These are phyloP conservation scores for Scleroderma bovista DNA, from an alignment of 768 basidiomycete genomes.

Conservation along the genomic window DNA sequence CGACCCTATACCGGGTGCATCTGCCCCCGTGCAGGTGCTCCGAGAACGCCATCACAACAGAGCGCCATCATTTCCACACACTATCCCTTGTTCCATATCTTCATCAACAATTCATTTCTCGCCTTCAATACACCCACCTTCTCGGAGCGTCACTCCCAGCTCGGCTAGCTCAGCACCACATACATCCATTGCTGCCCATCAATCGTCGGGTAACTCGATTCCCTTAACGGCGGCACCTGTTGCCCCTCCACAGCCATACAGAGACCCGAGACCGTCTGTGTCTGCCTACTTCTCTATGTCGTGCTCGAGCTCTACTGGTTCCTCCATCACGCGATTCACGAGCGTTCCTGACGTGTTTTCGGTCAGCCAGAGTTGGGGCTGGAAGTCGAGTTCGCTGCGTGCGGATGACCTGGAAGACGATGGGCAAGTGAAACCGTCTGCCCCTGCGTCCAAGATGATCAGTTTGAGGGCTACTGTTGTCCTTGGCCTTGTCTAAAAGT, in stretches of 20 bases:
- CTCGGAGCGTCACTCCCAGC: conserved; percentile 41
- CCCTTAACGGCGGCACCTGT: conserved; percentile 41
- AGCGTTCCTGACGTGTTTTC: conserved; percentile 84
- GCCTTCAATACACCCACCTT: conserved; percentile 40
- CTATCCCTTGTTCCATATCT: conserved; percentile 22
- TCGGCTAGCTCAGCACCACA: conserved; percentile 21
- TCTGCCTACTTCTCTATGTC: conserved; percentile 81
- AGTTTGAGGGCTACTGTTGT: conserved; percentile 79
- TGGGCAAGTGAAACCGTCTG: conserved; percentile 25
- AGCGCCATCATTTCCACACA: conserved; percentile 26
- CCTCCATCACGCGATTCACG: conserved; percentile 76
- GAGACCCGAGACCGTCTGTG: conserved; percentile 66
- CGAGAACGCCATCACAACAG: conserved; percentile 23
- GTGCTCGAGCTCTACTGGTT: conserved; percentile 76
- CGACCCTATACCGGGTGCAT: conserved; percentile 73
- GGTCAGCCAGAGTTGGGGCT: conserved; percentile 89
- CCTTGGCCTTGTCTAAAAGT: conserved; percentile 59
- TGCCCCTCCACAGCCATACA: conserved; percentile 62
- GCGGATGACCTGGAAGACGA: conserved; percentile 46
- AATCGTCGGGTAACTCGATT: conserved; percentile 15
- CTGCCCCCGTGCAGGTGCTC: conserved; percentile 41
- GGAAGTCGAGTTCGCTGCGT: conserved; percentile 64
- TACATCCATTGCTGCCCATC: conserved; percentile 13
- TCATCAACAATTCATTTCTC: conserved; percentile 35
- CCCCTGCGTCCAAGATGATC: conserved; percentile 36